These are phyloP conservation scores for Epichloe aotearoae DNA, from an alignment of 2,329 filamentous ascomycete species.

Conservation along the genomic window DNA sequence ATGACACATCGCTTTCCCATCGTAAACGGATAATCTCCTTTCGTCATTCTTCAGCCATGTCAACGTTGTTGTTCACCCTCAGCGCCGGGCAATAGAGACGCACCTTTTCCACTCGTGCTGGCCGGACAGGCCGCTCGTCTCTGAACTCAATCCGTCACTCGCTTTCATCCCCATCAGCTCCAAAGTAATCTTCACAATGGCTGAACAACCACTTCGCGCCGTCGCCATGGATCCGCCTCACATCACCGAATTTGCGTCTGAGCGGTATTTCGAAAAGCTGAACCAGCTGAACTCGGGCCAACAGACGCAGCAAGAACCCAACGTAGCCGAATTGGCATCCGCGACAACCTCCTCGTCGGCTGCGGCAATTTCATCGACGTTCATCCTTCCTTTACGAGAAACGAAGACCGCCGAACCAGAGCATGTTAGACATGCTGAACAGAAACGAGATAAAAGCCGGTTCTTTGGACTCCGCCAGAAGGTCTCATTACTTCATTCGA, in stretches of 20 bases:
- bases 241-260: conserved; percentile 53
- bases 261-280: conserved; percentile 50
- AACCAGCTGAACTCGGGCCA: conserved; percentile 36
- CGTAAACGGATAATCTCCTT: background rate
- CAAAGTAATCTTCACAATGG: conserved; percentile 15
- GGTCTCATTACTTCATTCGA: conserved; percentile 22
- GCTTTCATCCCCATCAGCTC: conserved; percentile 6
- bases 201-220: conserved; percentile 17
- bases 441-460: conserved; percentile 28
- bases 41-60: conserved; percentile 15
- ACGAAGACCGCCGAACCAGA: conserved; percentile 21
- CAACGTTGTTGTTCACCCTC: conserved; percentile 9
- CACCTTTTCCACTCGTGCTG: conserved; percentile 14
- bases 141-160: conserved; percentile 10
- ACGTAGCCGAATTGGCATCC: conserved; percentile 7
- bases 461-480: conserved; percentile 30
- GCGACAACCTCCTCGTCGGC: conserved; percentile 10
- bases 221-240: conserved; percentile 46
- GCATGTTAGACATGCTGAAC: conserved; percentile 16
- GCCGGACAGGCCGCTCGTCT: conserved; percentile 14
- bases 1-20: background rate
- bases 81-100: conserved; percentile 20
- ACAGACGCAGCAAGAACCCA: conserved; percentile 25
- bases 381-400: conserved; percentile 37
- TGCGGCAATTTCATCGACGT: conserved; percentile 24